phyloP scores from a whole-genome alignment of 345 rosid species.

The Syzygium aqueum region DNA sequence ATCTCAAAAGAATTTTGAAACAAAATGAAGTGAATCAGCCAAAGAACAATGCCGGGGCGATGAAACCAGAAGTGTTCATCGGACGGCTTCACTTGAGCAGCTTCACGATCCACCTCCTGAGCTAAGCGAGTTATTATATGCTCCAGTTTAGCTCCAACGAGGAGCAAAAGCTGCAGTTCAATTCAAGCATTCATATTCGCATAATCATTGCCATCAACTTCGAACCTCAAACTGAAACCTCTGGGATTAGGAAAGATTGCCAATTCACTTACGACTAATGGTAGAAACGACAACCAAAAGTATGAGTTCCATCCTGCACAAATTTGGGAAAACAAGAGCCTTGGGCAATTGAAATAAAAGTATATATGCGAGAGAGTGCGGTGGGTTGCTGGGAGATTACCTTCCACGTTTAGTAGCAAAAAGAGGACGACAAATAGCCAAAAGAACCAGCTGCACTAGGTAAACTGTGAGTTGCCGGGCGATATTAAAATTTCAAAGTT shows the following conservation, averaged over 20 bases:
- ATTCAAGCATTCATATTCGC: background rate
- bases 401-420: conserved; percentile 69
- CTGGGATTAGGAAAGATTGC: background rate
- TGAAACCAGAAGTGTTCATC: conserved; percentile 74
- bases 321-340: background rate
- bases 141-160: conserved; percentile 77
- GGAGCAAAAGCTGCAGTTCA: conserved; percentile 48
- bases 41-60: conserved; percentile 35
- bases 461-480: background rate
- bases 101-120: conserved; percentile 33
- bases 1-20: conserved; percentile 84
- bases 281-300: conserved; percentile 87
- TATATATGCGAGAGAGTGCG: background rate
- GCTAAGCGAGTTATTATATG: conserved; percentile 54
- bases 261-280: conserved; percentile 50
- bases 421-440: conserved; percentile 82
- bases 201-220: background rate
- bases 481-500: background rate
- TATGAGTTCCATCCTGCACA: conserved; percentile 75
- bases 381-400: conserved; percentile 10
- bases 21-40: conserved; percentile 71
- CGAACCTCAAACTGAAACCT: background rate
- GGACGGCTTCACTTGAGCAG: conserved; percentile 48
- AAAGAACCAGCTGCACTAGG: conserved; percentile 57
- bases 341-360: background rate